Evolutionary conservation across 169 alveolate species (phyloP).

Genomic region (Plasmodium yoelii): DNA sequence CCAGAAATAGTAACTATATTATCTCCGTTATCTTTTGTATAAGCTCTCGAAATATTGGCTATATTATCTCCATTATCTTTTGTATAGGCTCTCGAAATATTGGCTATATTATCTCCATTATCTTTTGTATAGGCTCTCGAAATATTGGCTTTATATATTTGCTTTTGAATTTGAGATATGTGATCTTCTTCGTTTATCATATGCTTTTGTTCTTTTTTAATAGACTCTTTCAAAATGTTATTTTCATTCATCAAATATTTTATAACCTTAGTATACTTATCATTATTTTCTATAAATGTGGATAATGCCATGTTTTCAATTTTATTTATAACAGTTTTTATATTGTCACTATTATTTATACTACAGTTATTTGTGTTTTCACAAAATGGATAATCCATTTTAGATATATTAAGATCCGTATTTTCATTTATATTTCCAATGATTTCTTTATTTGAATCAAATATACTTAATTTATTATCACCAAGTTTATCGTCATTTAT

Average conservation of each 20-base stretch:
- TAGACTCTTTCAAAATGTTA: conserved; percentile 46
- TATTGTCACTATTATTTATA: conserved; percentile 13
- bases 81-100: neutral
- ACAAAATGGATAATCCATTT: neutral
- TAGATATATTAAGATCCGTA: conserved; percentile 1
- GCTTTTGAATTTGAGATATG: neutral
- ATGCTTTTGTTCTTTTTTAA: conserved; percentile 17
- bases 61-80: too few species aligned
- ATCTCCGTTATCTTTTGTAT: neutral
- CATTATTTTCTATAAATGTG: conserved; percentile 64
- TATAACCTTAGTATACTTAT: conserved; percentile 53
- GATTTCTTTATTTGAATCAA: neutral
- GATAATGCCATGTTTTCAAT: conserved; percentile 70
- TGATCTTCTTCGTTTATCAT: conserved; percentile 10
- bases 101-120: too few species aligned
- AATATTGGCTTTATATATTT: conserved; percentile 1
- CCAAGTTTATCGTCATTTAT: conserved; percentile 1
- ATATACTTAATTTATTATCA: conserved; percentile 2
- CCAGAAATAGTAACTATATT: conserved; percentile 4
- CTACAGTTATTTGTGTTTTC: conserved; percentile 17
- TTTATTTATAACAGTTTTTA: conserved; percentile 41
- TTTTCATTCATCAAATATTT: conserved; percentile 71
- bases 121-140: neutral
- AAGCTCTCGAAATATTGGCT: neutral
- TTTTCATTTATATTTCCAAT: conserved; percentile 12